Evolutionary conservation across 805 yeast genomes (phyloP).

Genomic region (Starmerella stigmatis): DNA sequence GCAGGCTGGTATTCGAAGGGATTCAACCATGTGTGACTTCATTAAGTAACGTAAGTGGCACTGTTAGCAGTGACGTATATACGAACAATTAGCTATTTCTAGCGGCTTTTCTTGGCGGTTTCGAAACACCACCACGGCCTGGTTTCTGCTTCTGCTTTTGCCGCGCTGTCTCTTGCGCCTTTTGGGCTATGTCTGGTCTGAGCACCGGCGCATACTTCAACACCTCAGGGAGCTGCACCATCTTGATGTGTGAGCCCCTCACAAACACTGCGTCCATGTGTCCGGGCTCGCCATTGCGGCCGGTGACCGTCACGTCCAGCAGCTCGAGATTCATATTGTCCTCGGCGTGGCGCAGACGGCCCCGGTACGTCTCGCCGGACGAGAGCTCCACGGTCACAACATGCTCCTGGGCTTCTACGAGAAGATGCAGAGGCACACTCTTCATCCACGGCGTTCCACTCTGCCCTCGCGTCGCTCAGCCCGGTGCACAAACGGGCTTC

Average conservation of each 20-base stretch:
- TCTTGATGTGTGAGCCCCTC: constrained; percentile 81
- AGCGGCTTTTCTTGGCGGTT: constrained; percentile 1
- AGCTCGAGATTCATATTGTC: constrained; percentile 91
- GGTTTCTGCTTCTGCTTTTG: not conserved
- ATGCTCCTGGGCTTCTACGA: constrained; percentile 86
- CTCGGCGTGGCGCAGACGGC: constrained; percentile 70
- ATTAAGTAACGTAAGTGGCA: not conserved
- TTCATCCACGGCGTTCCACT: constrained; percentile 8
- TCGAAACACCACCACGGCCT: not conserved
- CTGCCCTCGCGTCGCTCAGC: too few species aligned
- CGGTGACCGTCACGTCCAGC: constrained; percentile 69
- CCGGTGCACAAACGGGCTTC: too few species aligned
- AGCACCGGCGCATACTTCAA: constrained; percentile 81
- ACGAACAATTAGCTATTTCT: not conserved
- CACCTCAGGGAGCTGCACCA: constrained; percentile 80
- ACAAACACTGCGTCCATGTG: constrained; percentile 78
- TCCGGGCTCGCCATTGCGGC: constrained; percentile 60
- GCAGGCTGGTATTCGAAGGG: too few species aligned
- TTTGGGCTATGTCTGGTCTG: constrained; percentile 31
- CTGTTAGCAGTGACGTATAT: not conserved
- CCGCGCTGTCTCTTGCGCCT: constrained; percentile 5
- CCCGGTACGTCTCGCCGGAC: constrained; percentile 80
- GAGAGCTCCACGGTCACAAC: constrained; percentile 68
- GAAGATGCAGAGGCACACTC: constrained; percentile 73
- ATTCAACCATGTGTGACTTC: not conserved